Conservation (phyloP, 176 grass and related monocot species). For the Oryza glumipatula region DNA sequence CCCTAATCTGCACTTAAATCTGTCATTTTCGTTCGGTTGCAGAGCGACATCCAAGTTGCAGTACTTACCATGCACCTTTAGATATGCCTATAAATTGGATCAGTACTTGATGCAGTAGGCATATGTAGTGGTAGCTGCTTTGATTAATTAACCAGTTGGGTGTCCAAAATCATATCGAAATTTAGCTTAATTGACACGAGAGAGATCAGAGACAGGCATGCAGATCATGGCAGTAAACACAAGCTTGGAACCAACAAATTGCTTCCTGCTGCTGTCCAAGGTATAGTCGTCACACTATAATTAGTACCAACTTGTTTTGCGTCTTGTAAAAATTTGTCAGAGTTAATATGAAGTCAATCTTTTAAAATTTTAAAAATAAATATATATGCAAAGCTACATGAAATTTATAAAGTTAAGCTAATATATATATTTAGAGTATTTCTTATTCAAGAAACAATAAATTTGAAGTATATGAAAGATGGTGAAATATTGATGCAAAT, state of each 20-base stretch:
- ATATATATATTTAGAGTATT: no score
- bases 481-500: not conserved
- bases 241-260: not conserved
- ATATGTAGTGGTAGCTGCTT: no score
- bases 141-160: not conserved
- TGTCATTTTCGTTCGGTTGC: conserved; percentile 13
- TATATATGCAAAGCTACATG: no score
- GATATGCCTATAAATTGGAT: conserved; percentile 37
- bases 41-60: conserved; percentile 19
- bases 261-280: not conserved
- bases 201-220: not conserved
- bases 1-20: not conserved
- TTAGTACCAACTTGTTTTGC: no score
- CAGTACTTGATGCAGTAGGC: not conserved
- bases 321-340: no score
- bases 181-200: not conserved
- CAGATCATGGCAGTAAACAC: not conserved
- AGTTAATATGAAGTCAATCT: no score
- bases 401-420: not conserved
- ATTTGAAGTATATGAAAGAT: not conserved
- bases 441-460: no score
- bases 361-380: no score
- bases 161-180: not conserved
- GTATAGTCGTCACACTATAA: not conserved
- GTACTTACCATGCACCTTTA: not conserved